Evolutionary conservation across 768 basidiomycete species (phyloP), one percentile per base, ranked within the genome.

Genomic region (Agaricus sinodeliciosus): DNA sequence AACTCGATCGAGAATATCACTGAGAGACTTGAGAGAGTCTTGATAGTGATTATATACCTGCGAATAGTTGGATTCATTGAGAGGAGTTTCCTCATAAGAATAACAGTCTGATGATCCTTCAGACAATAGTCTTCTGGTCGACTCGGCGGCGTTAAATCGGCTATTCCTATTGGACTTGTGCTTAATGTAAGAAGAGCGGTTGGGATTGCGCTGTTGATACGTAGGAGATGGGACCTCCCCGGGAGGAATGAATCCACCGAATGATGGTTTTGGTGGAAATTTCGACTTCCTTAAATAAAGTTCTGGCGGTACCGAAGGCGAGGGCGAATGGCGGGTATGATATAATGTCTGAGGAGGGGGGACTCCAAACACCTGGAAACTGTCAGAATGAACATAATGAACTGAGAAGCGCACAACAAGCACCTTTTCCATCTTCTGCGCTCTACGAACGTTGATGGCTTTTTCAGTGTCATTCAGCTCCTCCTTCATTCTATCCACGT

Each of bases 361-460:
- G 25, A 82, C 81, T 50, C 90, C 90, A 61, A 93, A 92, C 58
- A 93, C 77, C 90, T 92, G 62, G 26, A 34, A 50, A 18, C 28
- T 28, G 43, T 22, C 28, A 27, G 26, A 52, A 22, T 27, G 40
- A 42, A 18, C 16, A 41, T 19, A 31, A 39, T 16, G 28, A 7
- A 28, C 9, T 11, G 22, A 12, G 45, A 41, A 49, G 37, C 39
- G 39, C 36, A 37, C 18, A 25, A 41, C 18, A 63, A 75, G 27
- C 51, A 87, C 90, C 81, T 87, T 85, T 68, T 91, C 88, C 88
- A 93, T 91, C 69, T 92, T 93, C 62, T 84, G 75, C 36, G 88
- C 89, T 47, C 90, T 71, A 45, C 82, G 76, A 43, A 93, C 88
- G 60, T 87, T 87, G 62, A 85, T 78, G 12, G 85, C 84, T 70